Conservation (phyloP, 768 basidiomycete genomes). For the Solioccasus polychromus region DNA sequence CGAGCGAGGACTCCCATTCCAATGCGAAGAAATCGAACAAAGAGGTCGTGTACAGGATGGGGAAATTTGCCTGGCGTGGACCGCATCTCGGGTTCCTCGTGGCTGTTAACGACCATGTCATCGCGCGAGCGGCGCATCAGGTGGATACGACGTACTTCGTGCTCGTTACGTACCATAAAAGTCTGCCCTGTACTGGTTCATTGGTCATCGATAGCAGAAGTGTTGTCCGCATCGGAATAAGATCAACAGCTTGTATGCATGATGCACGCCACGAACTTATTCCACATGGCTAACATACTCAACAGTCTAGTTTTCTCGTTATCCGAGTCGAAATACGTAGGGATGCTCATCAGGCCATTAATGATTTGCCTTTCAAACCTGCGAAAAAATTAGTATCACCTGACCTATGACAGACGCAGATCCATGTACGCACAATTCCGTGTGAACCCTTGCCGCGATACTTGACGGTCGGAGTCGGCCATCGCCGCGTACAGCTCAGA, state of each 20-base stretch:
- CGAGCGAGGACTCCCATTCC: slow-evolving; percentile 60
- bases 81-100: slow-evolving; percentile 76
- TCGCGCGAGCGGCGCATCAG: neutral
- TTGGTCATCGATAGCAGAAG: slow-evolving; percentile 56
- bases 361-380: slow-evolving; percentile 1
- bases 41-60: too few relatives aligned
- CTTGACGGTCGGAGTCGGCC: slow-evolving; percentile 51
- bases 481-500: neutral
- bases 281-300: slow-evolving; percentile 19
- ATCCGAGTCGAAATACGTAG: slow-evolving; percentile 8
- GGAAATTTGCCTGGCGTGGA: slow-evolving; percentile 21
- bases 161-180: slow-evolving; percentile 70
- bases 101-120: slow-evolving; percentile 31
- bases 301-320: neutral
- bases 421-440: neutral
- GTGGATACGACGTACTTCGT: slow-evolving; percentile 40
- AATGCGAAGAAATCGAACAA: slow-evolving; percentile 25
- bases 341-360: slow-evolving; percentile 5
- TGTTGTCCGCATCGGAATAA: slow-evolving; percentile 9
- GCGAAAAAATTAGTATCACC: neutral
- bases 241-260: too few relatives aligned
- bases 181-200: slow-evolving; percentile 64
- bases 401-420: neutral
- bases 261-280: slow-evolving; percentile 7
- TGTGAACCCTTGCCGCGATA: slow-evolving; percentile 60